Evolutionary conservation across 192 early-diverging fungal genomes (phyloP), one percentile per base, ranked within the genome.

Genomic region (Entomortierella parvispora): DNA sequence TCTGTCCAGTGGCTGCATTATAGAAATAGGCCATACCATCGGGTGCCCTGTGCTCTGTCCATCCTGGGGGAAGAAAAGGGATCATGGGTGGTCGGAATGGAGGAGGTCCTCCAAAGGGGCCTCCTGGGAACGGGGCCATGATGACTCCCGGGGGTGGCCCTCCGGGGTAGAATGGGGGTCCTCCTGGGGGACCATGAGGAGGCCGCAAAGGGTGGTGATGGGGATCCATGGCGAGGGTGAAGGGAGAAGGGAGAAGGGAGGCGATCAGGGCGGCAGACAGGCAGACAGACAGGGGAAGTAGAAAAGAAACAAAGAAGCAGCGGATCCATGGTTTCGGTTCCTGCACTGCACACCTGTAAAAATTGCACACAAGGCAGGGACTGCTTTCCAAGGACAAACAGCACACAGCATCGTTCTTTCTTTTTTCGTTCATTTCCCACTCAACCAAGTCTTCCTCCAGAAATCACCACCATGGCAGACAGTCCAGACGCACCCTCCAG

Each of bases 21-120:
- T 92, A 93, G 62, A 84, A 94, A 69, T 93, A 95, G n/a, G 85
- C 37, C 47, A 81, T 80, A 3, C 92, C 92, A 23, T 82, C 82
- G 0, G 90, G 87, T 14, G 86, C 87, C 53, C 68, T 67, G 52
- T 90, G 84, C 53, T 90, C 86, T 29, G 83, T 84, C 89, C 89
- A 90, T 34, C 87, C 87, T 47, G 81, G 72, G 33, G 87, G 87
- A 48, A 89, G 56, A 4, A 58, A 57, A 7, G 47, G 68, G n/a
- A 31, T 12, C 56, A 55, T 45, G 12, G 53, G 40, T 43, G 52
- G 31, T 45, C 40, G 20, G 37, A 44, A 44, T 18, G 60, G 49
- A 4, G 32, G 53, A 20, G 66, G 75, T 32, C 61, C 72, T 58
- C 37, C 37, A 40, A 40, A 40, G 37, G 37, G 37, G 12, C 7